Base-by-base conservation (phyloP, 768 basidiomycete genomes). In the Tulasnella sp. region DNA sequence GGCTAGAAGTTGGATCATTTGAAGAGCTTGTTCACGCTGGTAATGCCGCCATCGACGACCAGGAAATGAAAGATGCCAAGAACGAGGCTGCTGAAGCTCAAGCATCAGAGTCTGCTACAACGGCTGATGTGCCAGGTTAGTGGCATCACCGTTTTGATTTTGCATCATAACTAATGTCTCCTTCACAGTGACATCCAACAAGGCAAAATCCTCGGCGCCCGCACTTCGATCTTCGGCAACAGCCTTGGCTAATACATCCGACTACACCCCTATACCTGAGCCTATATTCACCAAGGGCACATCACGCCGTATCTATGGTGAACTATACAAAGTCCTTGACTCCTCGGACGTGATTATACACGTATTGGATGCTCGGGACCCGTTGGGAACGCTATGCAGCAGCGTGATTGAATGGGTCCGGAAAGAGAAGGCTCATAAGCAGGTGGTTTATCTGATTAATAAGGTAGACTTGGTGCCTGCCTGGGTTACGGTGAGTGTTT, bases 301-400 rank as follows among this genome's bases (percentile, higher is more conserved):
- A 1, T 93, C 90, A 9, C 74, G 84, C 31, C 81, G 93, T 19
- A 99, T 99, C 55, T 98, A 95, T 67, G 92, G 91, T 53, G 93
- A 99, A 65, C 71, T 98, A 5, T 98, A 99, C 75, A 99, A 99
- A 66, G 93, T 99, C 57, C 90, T 99, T 62, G 95, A 99, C 64
- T 99, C 93, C 2, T 93, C 90, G 5, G 93, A 99, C 62, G 89
- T 98, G 35, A 76, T 99, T 53, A 74, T 99, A 29, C 93, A 99
- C 63, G 77, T 99, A 45, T 70, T 99, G 55, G 93, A 99, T 66
- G 92, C 93, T 15, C 77, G 93, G 37, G 93, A 98, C 65, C 93
- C 93, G 1, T 64, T 95, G 43, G 95, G 95, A 3, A 98, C 95
- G 25, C 75, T 93, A 62, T 99, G 93, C 67, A 82, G 91, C 62